These are phyloP conservation scores for Entophlyctis helioformis DNA, from an alignment of 192 early-diverging fungal species.

Conservation along the genomic window DNA sequence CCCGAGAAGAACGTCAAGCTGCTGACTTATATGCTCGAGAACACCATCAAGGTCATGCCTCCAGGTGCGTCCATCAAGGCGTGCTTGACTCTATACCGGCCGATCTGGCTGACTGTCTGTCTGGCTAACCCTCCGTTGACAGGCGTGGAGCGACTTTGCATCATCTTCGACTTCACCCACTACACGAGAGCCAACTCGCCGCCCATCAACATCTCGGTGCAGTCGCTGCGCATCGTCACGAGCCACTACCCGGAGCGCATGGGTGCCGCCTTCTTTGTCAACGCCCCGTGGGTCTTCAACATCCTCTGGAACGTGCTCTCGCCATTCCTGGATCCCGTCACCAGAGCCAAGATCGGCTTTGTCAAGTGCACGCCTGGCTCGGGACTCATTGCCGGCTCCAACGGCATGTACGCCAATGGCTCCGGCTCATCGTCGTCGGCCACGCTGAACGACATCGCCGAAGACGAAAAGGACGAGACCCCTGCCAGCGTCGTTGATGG, in stretches of 20 bases:
- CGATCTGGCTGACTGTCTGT: too few relatives aligned
- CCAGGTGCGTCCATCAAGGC: not conserved
- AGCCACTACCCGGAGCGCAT: constrained; percentile 13
- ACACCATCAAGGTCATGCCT: constrained; percentile 2
- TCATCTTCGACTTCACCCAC: constrained; percentile 8
- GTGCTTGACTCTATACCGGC: not conserved
- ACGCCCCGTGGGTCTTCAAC: constrained; percentile 13
- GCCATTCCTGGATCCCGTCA: constrained; percentile 15
- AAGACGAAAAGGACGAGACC: too few relatives aligned
- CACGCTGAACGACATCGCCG: too few relatives aligned
- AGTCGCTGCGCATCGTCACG: constrained; percentile 4
- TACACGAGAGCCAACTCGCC: constrained; percentile 9
- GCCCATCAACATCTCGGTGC: not conserved
- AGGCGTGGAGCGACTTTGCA: constrained; percentile 3
- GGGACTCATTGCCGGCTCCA: too few relatives aligned
- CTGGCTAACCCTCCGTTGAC: not conserved
- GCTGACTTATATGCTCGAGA: constrained; percentile 1
- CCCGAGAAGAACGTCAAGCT: constrained; percentile 2
- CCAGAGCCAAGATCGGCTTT: constrained; percentile 6
- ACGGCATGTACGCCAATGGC: too few relatives aligned
- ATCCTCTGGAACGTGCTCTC: constrained; percentile 3
- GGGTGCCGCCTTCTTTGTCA: constrained; percentile 9
- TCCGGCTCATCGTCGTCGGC: too few relatives aligned
- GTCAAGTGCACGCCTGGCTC: constrained; percentile 1
- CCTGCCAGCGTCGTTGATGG: too few relatives aligned